Evolutionary conservation across 2,329 filamentous ascomycete genomes (phyloP), one percentile per base, ranked within the genome.

Genomic region (Penicillium decumbens): DNA sequence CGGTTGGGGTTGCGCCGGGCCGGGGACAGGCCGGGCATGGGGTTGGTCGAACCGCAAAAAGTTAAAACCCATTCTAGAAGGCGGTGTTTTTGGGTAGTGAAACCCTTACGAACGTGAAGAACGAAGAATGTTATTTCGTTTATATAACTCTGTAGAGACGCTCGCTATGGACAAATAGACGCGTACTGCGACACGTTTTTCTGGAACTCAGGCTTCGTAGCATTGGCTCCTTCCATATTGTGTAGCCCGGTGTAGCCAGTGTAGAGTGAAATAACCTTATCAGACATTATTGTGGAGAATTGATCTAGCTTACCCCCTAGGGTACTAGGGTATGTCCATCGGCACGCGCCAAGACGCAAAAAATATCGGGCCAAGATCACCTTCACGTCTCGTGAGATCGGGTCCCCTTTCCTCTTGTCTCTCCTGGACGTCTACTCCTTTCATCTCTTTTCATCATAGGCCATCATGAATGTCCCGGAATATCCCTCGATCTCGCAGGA

Each of bases 321-420:
- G 20, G 20, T 23, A 23, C 20, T 27, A 49, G 32, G 41, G 45
- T 49, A 45, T 44, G 47, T 38, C 46, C 44, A 55, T 52, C 40
- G 54, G 49, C 52, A 57, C 52, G 47, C 54, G 56, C 57, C 57
- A 54, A 60, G 57, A 30, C 35, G 40, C 41, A 53, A 53, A 59
- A 54, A 39, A 43, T 12, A 50, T 58, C 55, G 58, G 58, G 49
- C 49, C 51, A 35, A 23, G 50, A 49, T 42, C 42, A 50, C 43
- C 47, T 57, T 45, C 54, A 54, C 52, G 47, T 51, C 39, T 30
- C 37, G 43, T 20, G 25, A 48, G 41, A 39, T 56, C 42, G 39
- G n/a, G 23, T 15, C 20, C 45, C 15, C 53, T 56, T 53, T 28
- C 37, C 47, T 40, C 50, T 59, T 41, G 27, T 49, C 42, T 51